Base-by-base conservation (phyloP, 129 eudicot genomes). In the Centella asiatica region DNA sequence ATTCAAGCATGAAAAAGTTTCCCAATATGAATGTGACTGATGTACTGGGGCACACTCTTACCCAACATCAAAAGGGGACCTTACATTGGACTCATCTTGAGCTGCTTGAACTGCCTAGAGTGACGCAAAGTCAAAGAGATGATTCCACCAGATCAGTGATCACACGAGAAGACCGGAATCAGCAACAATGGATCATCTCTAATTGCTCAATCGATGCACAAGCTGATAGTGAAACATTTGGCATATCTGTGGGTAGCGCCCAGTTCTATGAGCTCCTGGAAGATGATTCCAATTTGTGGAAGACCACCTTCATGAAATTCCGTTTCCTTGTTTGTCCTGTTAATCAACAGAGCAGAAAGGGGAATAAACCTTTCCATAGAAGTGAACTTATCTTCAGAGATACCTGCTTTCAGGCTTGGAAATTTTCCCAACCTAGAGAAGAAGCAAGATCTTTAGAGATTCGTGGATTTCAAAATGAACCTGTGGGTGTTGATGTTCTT, bases 261-360 rank as follows among this genome's bases (percentile, higher is more conserved):
- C 65, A 17, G 22, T 55, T 73, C 22, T 11, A 46, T 32, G 63
- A 39, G 29, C 44, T 58, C 32, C 31, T 66, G 25, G 47, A 48
- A 10, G 33, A 59, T 15, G 27, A 54, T 57, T 48, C 48, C 14
- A 28, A 63, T 20, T 18, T 60, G 54, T 67, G 53, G 62, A 48
- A 61, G 6, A 18, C 36, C 33, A 50, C 63, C 19, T 61, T 70
- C 54, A 39, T 9, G 27, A 6, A 13, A 32, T 73, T 66, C n/a
- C 77, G 37, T 39, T 66, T 73, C 32, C 45, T 39, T 40, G 66
- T 67, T 12, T 23, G 32, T 46, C 72, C 77, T 15, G 18, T 65
- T 3, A 22, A 33, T 39, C 58, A 42, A 58, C 52, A 27, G 34
- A 33, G 31, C n/a, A 48, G 40, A 44, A 51, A 13, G 33, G 55